Conservation (phyloP, 1,139 yeast species). For the Diutina mesorugosa region DNA sequence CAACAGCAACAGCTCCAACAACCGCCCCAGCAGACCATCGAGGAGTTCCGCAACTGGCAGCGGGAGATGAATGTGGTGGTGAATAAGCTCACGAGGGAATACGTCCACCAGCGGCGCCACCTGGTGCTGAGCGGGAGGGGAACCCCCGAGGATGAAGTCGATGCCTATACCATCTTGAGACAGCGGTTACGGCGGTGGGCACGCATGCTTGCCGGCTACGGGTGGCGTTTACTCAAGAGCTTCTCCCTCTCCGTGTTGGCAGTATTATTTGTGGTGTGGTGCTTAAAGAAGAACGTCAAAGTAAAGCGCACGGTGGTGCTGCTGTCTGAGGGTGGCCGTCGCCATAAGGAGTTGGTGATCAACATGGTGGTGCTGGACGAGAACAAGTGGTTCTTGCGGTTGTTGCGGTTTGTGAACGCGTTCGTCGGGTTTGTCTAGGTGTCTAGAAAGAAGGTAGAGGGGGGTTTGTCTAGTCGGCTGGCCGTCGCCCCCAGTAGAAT, state of each 20-base stretch:
- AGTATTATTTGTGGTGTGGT: constrained; percentile 30
- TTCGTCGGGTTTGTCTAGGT: constrained; percentile 29
- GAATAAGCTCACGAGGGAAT: constrained; percentile 26
- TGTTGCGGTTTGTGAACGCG: constrained; percentile 24
- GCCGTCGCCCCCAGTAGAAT: neutral
- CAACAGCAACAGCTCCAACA: neutral
- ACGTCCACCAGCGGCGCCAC: constrained; percentile 8
- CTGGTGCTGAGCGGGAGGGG: neutral
- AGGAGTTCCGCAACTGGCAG: constrained; percentile 34
- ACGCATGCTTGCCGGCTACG: constrained; percentile 17
- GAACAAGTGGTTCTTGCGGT: constrained; percentile 33
- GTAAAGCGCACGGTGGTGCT: constrained; percentile 28
- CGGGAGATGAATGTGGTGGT: constrained; percentile 29
- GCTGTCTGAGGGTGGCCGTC: constrained; percentile 11
- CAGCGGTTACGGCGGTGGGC: constrained; percentile 14
- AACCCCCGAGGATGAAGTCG: constrained; percentile 7
- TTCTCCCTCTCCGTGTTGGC: constrained; percentile 26
- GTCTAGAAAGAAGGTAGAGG: too few species aligned
- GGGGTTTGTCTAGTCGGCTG: neutral
- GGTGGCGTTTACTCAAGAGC: constrained; percentile 19
- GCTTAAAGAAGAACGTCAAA: constrained; percentile 27
- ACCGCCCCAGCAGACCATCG: constrained; percentile 8
- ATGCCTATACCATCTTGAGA: constrained; percentile 14
- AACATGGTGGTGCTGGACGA: constrained; percentile 33
- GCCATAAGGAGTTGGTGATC: constrained; percentile 26